These are phyloP conservation scores for Mycena crocata DNA, from an alignment of 768 basidiomycete genomes.

Conservation along the genomic window DNA sequence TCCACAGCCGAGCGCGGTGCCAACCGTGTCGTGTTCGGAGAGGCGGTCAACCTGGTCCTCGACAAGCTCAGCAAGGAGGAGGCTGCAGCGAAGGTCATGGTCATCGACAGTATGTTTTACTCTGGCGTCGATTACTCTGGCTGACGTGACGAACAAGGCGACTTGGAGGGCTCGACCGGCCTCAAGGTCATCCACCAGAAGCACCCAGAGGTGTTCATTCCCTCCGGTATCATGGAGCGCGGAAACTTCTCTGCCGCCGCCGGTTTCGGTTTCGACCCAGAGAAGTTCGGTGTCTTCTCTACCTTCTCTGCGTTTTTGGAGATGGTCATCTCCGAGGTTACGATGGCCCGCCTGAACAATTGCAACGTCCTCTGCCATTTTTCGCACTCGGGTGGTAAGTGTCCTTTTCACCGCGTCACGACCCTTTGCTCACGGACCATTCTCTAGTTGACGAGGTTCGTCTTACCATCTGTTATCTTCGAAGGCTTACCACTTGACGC, in stretches of 20 bases:
- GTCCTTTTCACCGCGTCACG: background rate
- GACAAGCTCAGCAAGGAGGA: constrained; percentile 83
- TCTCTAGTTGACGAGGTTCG: constrained; percentile 70
- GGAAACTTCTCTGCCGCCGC: constrained; percentile 88
- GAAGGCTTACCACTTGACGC: constrained; percentile 8
- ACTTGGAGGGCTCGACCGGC: constrained; percentile 91
- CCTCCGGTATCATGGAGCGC: constrained; percentile 90
- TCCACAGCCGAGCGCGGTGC: constrained; percentile 81
- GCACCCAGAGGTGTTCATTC: constrained; percentile 88
- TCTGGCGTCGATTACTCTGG: background rate
- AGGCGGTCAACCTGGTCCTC: constrained; percentile 83
- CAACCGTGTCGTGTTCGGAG: constrained; percentile 87
- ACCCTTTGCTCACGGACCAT: constrained; percentile 9
- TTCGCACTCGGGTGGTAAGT: constrained; percentile 85
- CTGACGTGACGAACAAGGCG: constrained; percentile 57
- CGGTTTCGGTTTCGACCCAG: constrained; percentile 85
- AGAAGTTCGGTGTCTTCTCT: constrained; percentile 90
- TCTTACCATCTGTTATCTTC: constrained; percentile 11
- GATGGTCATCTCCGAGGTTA: constrained; percentile 90
- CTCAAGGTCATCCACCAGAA: constrained; percentile 90
- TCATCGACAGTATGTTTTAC: constrained; percentile 77
- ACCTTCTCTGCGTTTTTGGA: constrained; percentile 94
- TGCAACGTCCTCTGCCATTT: constrained; percentile 92
- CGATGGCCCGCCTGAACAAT: constrained; percentile 92
- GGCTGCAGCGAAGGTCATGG: constrained; percentile 83